Evolutionary conservation across 2,329 filamentous ascomycete species (phyloP), one percentile per base, ranked within the genome.

Genomic region (Pyricularia grisea): DNA sequence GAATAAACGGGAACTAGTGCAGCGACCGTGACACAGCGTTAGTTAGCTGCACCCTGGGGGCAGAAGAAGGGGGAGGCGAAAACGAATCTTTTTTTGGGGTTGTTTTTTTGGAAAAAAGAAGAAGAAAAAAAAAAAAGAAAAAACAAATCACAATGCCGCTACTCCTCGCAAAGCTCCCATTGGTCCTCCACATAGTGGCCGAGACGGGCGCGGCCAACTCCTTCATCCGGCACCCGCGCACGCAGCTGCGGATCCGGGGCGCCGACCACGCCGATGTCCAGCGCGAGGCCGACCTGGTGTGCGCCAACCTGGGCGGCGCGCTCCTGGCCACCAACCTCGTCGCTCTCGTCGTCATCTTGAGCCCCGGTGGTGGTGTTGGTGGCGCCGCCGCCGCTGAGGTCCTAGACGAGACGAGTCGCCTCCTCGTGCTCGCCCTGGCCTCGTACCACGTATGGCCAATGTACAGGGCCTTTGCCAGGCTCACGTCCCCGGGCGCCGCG

Each of bases 401-500:
- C 1, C 74, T 79, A 64, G 76, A 80, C 71, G 68, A 75, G 4
- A 75, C 77, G 0, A 74, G 74, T 4, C 75, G 77, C 9, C 71
- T 78, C 25, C 71, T 82, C 1, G 79, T 80, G 0, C 71, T 78
- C 0, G 78, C 81, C 0, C 75, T 86, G 70, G 82, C 79, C 0
- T 79, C 79, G 27, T 86, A 84, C 75, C 84, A 86, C 69, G 60
- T 80, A 1, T 85, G 81, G 76, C 84, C 84, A 2, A 79, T 78
- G 33, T 76, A 79, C 66, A 77, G 84, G 42, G 84, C 84, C 0
- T 76, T 74, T 12, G 71, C 73, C 20, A 77, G 79, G 58, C 74
- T 83, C 14, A 70, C 71, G 12, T 23, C 55, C 28, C 36, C 65
- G 3, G 66, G 66, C 3, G 31, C 61, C 67, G n/a, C 71, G 71